Conservation (phyloP, 1,139 yeast species). For the Pichia sp. region DNA sequence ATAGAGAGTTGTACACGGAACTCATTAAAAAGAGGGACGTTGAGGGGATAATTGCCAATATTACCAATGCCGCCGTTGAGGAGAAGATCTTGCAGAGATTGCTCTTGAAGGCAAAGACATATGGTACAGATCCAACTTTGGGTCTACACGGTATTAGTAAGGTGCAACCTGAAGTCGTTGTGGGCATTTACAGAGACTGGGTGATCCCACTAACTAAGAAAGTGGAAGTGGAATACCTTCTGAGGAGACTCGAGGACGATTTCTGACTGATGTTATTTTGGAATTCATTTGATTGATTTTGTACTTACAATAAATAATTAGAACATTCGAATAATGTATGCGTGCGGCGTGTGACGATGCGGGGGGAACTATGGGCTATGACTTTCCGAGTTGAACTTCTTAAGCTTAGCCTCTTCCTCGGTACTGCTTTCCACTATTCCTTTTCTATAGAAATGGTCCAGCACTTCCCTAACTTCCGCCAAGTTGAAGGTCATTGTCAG, state of each 20-base stretch:
- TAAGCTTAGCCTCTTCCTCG: constrained; percentile 5
- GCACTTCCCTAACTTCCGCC: constrained; percentile 20
- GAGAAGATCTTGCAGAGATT: constrained; percentile 73
- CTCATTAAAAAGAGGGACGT: constrained; percentile 62
- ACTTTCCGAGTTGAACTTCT: constrained; percentile 1
- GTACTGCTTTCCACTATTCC: constrained; percentile 8
- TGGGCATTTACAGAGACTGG: constrained; percentile 75
- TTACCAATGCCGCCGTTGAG: constrained; percentile 85
- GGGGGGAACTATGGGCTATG: too few relatives aligned
- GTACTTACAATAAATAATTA: too few relatives aligned
- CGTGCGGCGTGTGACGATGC: too few relatives aligned
- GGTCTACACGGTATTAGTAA: constrained; percentile 61
- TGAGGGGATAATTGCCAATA: constrained; percentile 68
- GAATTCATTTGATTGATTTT: too few relatives aligned
- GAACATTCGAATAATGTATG: too few relatives aligned
- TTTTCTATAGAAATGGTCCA: constrained; percentile 15
- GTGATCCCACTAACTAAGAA: constrained; percentile 91
- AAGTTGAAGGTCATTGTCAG: constrained; percentile 23
- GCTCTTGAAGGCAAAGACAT: constrained; percentile 70
- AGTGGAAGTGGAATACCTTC: constrained; percentile 86
- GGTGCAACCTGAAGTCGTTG: constrained; percentile 74
- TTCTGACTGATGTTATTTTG: constrained; percentile 64
- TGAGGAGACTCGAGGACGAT: constrained; percentile 72
- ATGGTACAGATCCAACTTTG: constrained; percentile 84
- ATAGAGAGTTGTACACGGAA: constrained; percentile 54